Percentiles rank a stretch among this genome's conserved stretches.
phyloP scores from a whole-genome alignment of 345 rosid genomes.

The Brassica rapa region DNA sequence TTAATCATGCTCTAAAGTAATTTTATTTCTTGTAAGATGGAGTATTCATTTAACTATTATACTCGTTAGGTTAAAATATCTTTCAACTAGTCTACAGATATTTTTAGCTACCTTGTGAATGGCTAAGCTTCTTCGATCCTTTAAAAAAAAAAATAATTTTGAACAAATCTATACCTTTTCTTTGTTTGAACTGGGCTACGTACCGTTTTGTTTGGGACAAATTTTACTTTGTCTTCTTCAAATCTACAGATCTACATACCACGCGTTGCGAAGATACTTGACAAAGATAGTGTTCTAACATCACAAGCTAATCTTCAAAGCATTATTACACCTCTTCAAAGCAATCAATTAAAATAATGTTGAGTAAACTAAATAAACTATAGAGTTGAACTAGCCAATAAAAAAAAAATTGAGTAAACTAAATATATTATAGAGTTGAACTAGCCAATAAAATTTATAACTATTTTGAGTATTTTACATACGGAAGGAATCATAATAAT shows the following conservation, averaged over 20 bases:
- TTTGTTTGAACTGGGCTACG: background rate
- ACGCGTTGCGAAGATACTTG: background rate
- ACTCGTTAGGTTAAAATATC: slow-evolving; percentile 1
- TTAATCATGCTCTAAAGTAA: background rate
- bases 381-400: background rate
- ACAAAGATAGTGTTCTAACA: background rate
- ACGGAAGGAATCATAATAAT: background rate
- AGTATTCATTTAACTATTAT: background rate
- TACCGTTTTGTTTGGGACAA: background rate
- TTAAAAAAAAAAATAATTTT: no score
- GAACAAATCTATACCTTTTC: background rate
- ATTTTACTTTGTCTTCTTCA: background rate
- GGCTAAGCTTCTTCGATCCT: slow-evolving; percentile 1
- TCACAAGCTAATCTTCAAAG: background rate
- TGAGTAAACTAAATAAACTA: background rate
- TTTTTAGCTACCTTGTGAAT: slow-evolving; percentile 33
- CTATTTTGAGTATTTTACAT: background rate
- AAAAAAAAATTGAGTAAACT: background rate
- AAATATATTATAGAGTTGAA: background rate
- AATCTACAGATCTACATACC: background rate
- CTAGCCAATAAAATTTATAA: background rate
- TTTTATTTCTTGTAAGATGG: background rate
- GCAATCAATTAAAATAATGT: no score
- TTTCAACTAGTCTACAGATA: background rate
- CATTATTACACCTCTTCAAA: background rate